A percentile compares a stretch with the other conserved stretches of the same genome.
Evolutionary conservation across 1,284 basidiomycete genomes (phyloP).

Genomic region (Meripilus lineatus): DNA sequence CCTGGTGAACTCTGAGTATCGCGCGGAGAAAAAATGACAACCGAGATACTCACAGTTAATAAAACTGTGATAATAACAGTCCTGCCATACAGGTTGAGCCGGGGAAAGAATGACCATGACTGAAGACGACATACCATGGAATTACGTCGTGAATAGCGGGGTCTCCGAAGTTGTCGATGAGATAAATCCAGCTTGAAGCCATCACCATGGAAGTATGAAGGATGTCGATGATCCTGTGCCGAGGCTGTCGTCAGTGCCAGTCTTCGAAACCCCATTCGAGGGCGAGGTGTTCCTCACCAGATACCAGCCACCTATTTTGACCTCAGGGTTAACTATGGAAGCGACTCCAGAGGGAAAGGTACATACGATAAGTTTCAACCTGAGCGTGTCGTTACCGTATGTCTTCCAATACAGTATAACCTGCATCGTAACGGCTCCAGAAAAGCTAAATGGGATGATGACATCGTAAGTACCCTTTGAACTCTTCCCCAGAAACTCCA

Average conservation of each 20-base stretch:
- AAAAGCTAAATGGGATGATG: conserved; percentile 12
- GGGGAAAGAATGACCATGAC: no score
- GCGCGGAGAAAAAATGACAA: no score
- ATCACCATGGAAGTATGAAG: conserved; percentile 26
- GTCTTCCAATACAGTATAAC: conserved; percentile 14
- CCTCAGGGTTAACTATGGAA: background rate
- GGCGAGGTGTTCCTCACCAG: conserved; percentile 3
- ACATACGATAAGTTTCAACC: conserved; percentile 14
- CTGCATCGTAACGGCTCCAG: conserved; percentile 20
- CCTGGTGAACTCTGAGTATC: no score
- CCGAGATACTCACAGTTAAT: conserved; percentile 8
- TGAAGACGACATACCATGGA: conserved; percentile 27
- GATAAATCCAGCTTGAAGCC: conserved; percentile 31
- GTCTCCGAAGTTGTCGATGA: conserved; percentile 26
- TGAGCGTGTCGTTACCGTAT: conserved; percentile 13
- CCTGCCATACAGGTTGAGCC: no score
- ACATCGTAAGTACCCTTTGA: no score
- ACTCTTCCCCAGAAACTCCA: no score
- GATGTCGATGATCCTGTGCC: conserved; percentile 25
- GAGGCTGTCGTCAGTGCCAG: background rate
- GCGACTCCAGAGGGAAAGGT: background rate
- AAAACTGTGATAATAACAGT: conserved; percentile 12
- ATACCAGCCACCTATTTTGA: conserved; percentile 1
- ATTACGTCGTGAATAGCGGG: conserved; percentile 18
- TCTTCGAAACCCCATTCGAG: background rate